Conservation (phyloP, 345 rosid genomes). For the Eucalyptus pauciflora region DNA sequence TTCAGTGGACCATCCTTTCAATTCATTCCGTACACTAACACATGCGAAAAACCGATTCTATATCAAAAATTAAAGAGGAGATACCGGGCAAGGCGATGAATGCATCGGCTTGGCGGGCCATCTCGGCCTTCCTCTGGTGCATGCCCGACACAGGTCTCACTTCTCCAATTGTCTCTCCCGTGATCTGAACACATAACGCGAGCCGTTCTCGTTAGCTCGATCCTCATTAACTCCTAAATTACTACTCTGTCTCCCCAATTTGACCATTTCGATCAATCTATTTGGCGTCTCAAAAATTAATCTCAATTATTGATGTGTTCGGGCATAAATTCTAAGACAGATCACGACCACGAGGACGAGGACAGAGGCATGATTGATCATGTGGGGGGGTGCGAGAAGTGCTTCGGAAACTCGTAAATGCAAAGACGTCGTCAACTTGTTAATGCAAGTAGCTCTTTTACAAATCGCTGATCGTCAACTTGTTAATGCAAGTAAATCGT, state of each 20-base stretch:
- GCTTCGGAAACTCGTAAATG: neutral
- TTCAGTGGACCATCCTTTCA: neutral
- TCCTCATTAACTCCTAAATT: neutral
- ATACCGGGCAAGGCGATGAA: conserved; percentile 67
- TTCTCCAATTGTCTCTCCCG: conserved; percentile 65
- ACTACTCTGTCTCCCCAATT: neutral
- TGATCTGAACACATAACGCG: conserved; percentile 18
- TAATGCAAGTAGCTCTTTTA: neutral
- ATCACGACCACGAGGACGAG: neutral
- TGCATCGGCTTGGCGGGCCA: conserved; percentile 86
- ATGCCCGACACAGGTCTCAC: conserved; percentile 57
- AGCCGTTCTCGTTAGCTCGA: neutral
- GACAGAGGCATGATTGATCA: neutral
- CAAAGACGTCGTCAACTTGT: neutral
- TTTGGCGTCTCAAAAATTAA: neutral
- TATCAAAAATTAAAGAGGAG: neutral
- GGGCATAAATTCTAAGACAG: neutral
- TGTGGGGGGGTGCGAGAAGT: neutral
- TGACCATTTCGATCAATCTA: neutral
- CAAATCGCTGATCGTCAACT: neutral
- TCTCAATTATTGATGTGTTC: neutral
- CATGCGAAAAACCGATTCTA: neutral
- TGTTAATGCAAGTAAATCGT: neutral
- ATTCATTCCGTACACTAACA: neutral
- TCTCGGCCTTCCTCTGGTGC: conserved; percentile 82